Evolutionary conservation across 176 grass and related monocot genomes (phyloP), one percentile per base, ranked within the genome.

Genomic region (Triticum timopheevii): DNA sequence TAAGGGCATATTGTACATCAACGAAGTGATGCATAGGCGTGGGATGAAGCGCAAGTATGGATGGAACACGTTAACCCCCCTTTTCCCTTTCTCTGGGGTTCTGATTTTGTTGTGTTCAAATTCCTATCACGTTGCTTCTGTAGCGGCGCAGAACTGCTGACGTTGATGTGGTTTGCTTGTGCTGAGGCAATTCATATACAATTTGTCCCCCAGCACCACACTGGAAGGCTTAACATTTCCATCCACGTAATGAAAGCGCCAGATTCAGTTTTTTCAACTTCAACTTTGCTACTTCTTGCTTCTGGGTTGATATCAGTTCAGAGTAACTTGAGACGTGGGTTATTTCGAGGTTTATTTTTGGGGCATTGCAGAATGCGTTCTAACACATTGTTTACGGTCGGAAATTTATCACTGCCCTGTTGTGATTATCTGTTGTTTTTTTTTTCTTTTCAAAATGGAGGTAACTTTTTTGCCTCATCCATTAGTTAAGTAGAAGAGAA

Each of bases 1-100:
- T 17, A 96, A 96, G 76, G 89, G 89, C 5, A 78, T 96, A 78
- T 8, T 82, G 15, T 96, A 96, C 87, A 77, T 96, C 7, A 91
- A 92, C 19, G 94, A 96, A 83, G 82, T 93, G 34, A 93, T 92
- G 89, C 77, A 62, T 73, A 96, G 93, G 81, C 87, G 65, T 23
- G 91, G 94, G 34, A 95, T 90, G 84, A 93, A 88, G 73, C 88
- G 89, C 27, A 91, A 95, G 78, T 90, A 90, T n/a, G 19, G 7
- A 16, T 49, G 40, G 3, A 50, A 75, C 42, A 30, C 3, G 9
- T 28, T 75, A 50, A 16, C 8, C 5, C 2, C 24, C 10, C 42
- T 30, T 28, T 19, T 81, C 10, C 23, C 7, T 30, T 65, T 11
- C 20, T 80, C 62, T 34, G 49, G 42, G 45, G 42, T 75, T 49